phyloP scores from a whole-genome alignment of 768 basidiomycete genomes.

The Termitomyces sp. region DNA sequence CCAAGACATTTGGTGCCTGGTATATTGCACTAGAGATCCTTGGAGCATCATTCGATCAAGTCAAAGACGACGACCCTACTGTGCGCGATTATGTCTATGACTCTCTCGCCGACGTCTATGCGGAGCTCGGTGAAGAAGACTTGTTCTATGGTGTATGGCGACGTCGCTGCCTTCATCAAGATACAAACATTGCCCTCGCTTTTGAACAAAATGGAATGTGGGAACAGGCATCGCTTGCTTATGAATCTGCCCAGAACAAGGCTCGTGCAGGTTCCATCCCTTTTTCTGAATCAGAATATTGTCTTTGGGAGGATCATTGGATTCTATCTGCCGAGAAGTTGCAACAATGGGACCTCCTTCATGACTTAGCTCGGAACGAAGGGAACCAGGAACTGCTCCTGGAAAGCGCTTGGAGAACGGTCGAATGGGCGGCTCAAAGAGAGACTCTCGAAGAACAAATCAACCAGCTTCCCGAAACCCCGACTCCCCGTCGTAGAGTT shows the following conservation, averaged over 20 bases:
- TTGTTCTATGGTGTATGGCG: conserved; percentile 97
- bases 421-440: conserved; percentile 84
- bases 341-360: conserved; percentile 95
- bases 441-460: conserved; percentile 81
- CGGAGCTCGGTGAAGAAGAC: conserved; percentile 94
- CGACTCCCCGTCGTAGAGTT: conserved; percentile 94
- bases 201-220: conserved; percentile 98
- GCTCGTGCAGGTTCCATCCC: conserved; percentile 77
- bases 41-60: conserved; percentile 68
- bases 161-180: conserved; percentile 78
- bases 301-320: conserved; percentile 99
- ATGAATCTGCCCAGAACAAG: conserved; percentile 87
- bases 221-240: conserved; percentile 84
- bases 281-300: conserved; percentile 93
- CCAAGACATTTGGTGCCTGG: conserved; percentile 97
- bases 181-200: conserved; percentile 83
- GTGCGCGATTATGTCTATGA: conserved; percentile 83
- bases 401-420: conserved; percentile 92
- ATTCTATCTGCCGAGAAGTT: conserved; percentile 92
- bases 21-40: conserved; percentile 86
- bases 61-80: conserved; percentile 74
- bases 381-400: conserved; percentile 88
- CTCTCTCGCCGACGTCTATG: conserved; percentile 91
- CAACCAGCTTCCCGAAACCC: conserved; percentile 72
- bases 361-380: conserved; percentile 86